Percentiles rank a stretch among this genome's conserved stretches.
phyloP scores from a whole-genome alignment of 208 protist species.

The Leishmania mexicana region DNA sequence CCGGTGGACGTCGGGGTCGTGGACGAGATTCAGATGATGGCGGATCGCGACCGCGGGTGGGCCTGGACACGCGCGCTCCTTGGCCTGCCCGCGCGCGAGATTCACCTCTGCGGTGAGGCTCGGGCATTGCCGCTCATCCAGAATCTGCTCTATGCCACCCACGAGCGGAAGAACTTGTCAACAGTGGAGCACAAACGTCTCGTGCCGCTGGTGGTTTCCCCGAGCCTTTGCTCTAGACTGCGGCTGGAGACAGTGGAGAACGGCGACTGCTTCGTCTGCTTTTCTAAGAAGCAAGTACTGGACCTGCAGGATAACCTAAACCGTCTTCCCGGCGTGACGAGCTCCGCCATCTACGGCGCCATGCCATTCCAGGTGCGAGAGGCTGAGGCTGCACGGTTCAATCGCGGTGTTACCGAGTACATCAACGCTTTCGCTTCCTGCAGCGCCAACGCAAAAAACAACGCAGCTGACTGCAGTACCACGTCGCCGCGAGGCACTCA shows the following conservation, averaged over 20 bases:
- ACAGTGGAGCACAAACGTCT: slow-evolving; percentile 81
- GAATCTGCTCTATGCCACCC: slow-evolving; percentile 64
- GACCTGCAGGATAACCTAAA: slow-evolving; percentile 48
- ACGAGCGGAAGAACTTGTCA: slow-evolving; percentile 61
- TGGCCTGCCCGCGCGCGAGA: slow-evolving; percentile 86
- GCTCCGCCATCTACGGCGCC: slow-evolving; percentile 91
- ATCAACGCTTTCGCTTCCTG: neutral
- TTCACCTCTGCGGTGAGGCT: slow-evolving; percentile 92
- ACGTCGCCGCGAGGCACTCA: neutral
- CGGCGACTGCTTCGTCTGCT: slow-evolving; percentile 92
- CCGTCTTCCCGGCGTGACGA: slow-evolving; percentile 42
- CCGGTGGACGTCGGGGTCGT: slow-evolving; percentile 90
- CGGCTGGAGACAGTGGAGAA: slow-evolving; percentile 38
- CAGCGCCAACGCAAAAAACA: neutral
- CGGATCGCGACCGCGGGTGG: slow-evolving; percentile 91
- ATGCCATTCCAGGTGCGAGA: slow-evolving; percentile 92
- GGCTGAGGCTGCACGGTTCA: slow-evolving; percentile 83
- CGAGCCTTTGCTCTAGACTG: slow-evolving; percentile 45
- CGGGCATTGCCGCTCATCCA: slow-evolving; percentile 74
- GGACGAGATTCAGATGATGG: slow-evolving; percentile 96
- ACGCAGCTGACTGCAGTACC: neutral
- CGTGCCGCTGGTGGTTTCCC: slow-evolving; percentile 60
- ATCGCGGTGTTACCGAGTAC: slow-evolving; percentile 56
- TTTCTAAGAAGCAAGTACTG: slow-evolving; percentile 78
- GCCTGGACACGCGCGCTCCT: slow-evolving; percentile 95